Conservation (phyloP, 139 green algal species). For the Chara braunii region DNA sequence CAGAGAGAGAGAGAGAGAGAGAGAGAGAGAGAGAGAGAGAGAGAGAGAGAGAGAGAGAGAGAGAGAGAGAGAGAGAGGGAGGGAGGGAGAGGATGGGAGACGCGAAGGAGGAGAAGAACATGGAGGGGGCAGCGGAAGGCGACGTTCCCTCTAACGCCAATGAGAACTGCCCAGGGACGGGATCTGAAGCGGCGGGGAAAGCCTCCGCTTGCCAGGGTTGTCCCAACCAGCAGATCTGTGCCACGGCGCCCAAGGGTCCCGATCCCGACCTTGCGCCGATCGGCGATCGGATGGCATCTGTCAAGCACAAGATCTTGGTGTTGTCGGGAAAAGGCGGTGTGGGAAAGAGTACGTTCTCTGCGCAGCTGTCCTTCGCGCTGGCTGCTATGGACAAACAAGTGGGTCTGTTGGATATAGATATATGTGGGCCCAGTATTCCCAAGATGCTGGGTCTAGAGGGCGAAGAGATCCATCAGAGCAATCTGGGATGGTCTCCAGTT, state of each 20-base stretch:
- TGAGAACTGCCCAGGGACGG: too few species aligned
- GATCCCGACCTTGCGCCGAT: conserved; percentile 82
- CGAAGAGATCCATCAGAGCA: conserved; percentile 81
- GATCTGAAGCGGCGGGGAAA: conserved; percentile 59
- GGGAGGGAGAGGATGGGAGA: too few species aligned
- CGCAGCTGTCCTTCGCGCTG: conserved; percentile 84
- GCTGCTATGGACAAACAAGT: conserved; percentile 56
- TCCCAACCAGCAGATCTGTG: conserved; percentile 85
- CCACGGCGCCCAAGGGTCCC: conserved; percentile 70
- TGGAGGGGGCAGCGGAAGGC: too few species aligned
- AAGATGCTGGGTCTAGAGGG: conserved; percentile 89
- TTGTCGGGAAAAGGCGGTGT: conserved; percentile 96
- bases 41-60: too few species aligned
- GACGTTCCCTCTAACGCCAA: too few species aligned
- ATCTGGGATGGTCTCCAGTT: conserved; percentile 32
- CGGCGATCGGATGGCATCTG: conserved; percentile 54
- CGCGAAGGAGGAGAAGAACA: too few species aligned
- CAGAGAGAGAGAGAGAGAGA: too few species aligned
- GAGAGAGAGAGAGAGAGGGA: too few species aligned
- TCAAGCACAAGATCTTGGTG: conserved; percentile 89
- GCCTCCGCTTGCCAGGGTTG: conserved; percentile 75
- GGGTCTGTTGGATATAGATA: conserved; percentile 94
- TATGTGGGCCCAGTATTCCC: conserved; percentile 89
- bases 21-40: too few species aligned
- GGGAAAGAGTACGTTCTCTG: conserved; percentile 89